Evolutionary conservation across 2,329 filamentous ascomycete species (phyloP).

Genomic region (Bipolaris gigantea): DNA sequence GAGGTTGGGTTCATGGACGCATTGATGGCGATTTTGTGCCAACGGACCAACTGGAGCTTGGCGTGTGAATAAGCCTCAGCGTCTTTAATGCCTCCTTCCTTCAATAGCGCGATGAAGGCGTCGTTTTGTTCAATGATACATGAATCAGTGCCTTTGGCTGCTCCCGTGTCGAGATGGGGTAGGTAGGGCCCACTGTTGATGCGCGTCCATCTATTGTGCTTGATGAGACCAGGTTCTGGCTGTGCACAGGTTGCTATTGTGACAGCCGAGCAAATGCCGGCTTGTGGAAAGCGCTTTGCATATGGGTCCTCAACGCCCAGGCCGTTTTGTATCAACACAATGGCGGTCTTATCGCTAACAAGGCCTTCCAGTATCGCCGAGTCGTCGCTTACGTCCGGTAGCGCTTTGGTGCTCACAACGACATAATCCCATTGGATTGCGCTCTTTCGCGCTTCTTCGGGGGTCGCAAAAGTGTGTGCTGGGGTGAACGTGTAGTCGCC

Average conservation of each 20-base stretch:
- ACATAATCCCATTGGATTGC: conserved; percentile 63
- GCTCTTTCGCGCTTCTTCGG: conserved; percentile 57
- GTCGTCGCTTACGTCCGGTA: conserved; percentile 67
- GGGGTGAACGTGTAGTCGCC: conserved; percentile 67
- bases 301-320: conserved; percentile 72
- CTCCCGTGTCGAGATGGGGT: conserved; percentile 49
- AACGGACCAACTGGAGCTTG: conserved; percentile 69
- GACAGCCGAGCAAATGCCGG: conserved; percentile 67
- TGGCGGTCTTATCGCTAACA: conserved; percentile 56
- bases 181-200: conserved; percentile 70
- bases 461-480: conserved; percentile 63
- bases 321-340: conserved; percentile 72
- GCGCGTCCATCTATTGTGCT: conserved; percentile 74
- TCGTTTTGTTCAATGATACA: conserved; percentile 51
- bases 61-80: conserved; percentile 65
- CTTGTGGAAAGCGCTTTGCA: conserved; percentile 60
- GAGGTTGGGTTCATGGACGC: conserved; percentile 74
- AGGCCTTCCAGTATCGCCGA: conserved; percentile 63
- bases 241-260: conserved; percentile 72
- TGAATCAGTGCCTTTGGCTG: conserved; percentile 21
- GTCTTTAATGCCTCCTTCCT: conserved; percentile 65
- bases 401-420: conserved; percentile 70
- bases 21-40: conserved; percentile 79
- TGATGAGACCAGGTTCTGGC: conserved; percentile 62
- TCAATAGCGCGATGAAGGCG: conserved; percentile 58